These are phyloP conservation scores for Thymus mandschuricus DNA, from an alignment of 257 asterid genomes.

Conservation along the genomic window DNA sequence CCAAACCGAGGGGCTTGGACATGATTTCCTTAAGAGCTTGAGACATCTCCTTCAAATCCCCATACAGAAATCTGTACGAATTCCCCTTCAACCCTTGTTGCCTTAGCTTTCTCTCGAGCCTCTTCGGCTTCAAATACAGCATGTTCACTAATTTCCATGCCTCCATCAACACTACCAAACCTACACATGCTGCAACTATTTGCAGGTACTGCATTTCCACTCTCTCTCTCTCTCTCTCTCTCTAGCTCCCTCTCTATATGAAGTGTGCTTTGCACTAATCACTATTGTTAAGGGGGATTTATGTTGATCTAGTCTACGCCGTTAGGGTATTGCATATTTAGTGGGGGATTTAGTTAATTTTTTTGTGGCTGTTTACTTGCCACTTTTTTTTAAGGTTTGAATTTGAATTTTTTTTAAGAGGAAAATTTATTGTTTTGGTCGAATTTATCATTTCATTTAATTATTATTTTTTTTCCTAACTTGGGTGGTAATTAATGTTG, in stretches of 20 bases:
- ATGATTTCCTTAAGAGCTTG: slow-evolving; percentile 21
- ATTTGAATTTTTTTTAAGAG: no score
- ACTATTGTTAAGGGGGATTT: slow-evolving; percentile 9
- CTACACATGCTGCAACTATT: not conserved
- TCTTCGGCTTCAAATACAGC: slow-evolving; percentile 47
- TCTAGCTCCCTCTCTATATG: no score
- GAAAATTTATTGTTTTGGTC: no score
- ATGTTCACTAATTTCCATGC: slow-evolving; percentile 43
- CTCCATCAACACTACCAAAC: slow-evolving; percentile 11
- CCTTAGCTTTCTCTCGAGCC: slow-evolving; percentile 40
- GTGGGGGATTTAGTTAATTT: not conserved
- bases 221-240: not conserved
- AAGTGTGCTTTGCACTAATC: not conserved
- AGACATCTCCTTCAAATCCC: slow-evolving; percentile 45
- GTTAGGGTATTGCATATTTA: not conserved
- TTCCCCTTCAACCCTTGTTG: slow-evolving; percentile 52
- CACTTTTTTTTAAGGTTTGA: not conserved
- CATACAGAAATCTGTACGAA: slow-evolving; percentile 38
- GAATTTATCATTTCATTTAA: no score
- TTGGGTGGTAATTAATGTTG: no score
- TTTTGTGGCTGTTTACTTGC: slow-evolving; percentile 13
- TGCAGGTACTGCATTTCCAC: not conserved
- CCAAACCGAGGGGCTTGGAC: slow-evolving; percentile 41
- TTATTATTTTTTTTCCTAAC: no score
- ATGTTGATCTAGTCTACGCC: not conserved